A percentile compares a stretch with the other conserved stretches of the same genome.
phyloP scores from a whole-genome alignment of 1,139 yeast genomes.

The Geotrichum siamense region DNA sequence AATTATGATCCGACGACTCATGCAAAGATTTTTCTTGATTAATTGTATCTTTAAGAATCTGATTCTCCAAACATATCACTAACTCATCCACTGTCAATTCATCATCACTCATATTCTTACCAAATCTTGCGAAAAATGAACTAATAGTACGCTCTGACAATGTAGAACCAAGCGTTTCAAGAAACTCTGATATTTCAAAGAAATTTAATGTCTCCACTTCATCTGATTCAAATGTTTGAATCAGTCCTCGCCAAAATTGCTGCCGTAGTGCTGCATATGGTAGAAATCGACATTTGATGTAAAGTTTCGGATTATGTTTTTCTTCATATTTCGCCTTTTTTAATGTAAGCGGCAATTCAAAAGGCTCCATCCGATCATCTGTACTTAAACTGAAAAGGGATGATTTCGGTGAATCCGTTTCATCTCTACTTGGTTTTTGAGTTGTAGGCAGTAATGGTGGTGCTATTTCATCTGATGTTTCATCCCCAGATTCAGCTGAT shows the following conservation, averaged over 20 bases:
- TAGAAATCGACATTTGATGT: constrained; percentile 57
- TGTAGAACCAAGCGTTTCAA: constrained; percentile 58
- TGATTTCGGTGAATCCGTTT: background rate
- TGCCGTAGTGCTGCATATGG: constrained; percentile 59
- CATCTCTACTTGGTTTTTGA: background rate
- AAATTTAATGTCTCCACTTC: constrained; percentile 44
- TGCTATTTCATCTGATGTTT: constrained; percentile 1
- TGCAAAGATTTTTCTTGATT: constrained; percentile 16
- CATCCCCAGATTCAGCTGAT: constrained; percentile 4
- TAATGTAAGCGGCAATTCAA: constrained; percentile 36
- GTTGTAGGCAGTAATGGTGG: background rate
- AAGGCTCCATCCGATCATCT: constrained; percentile 21
- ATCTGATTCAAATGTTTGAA: constrained; percentile 47
- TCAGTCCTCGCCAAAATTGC: constrained; percentile 62
- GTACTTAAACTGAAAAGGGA: background rate
- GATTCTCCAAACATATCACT: constrained; percentile 46
- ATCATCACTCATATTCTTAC: constrained; percentile 47
- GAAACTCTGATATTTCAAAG: constrained; percentile 50
- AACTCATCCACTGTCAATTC: constrained; percentile 51
- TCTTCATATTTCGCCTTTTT: constrained; percentile 30
- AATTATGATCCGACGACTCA: background rate
- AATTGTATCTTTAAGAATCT: constrained; percentile 29
- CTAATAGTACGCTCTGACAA: constrained; percentile 44
- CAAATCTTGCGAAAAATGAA: constrained; percentile 41
- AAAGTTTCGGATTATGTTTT: constrained; percentile 48